Base-by-base conservation (phyloP, 2,329 filamentous ascomycete species). In the Aspergillus intermedius region DNA sequence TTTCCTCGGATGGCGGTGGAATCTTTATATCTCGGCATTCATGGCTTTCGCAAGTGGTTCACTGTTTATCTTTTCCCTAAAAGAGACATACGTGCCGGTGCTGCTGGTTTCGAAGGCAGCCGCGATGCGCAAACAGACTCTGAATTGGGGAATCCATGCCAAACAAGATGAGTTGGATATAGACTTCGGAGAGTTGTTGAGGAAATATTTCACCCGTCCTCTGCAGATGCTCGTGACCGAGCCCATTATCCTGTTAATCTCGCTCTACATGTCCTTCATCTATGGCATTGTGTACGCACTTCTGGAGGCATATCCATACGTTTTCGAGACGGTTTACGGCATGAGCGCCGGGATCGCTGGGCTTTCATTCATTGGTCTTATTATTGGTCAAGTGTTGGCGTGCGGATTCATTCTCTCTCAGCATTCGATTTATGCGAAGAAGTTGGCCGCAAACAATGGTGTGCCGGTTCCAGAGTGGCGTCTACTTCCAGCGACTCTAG, bases 121-220 rank as follows among this genome's bases (percentile, higher is more conserved):
- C 1, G 67, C 74, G 35, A 59, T 81, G 1, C 69, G 78, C 19
- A 67, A 74, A 9, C 54, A 72, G 15, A 80, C 77, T 0, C 67
- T 69, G 46, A 80, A 80, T 48, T 78, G 75, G 76, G 77, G 74
- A 1, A 78, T 81, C 41, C 77, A 80, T 55, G 76, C 77, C 3
- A 76, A 72, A 50, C 66, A 68, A 41, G 75, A 77, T 52, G 71
- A 75, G 58, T 68, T 77, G 32, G 74, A 77, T 51, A 60, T 77
- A 22, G 69, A 74, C 45, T 65, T 76, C 37, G 59, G 60, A 5
- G 68, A 74, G 48, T 52, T 77, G 15, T 52, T 74, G 6, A 60
- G 70, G 2, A 73, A 74, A 50, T 75, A 77, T 50, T 67, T 77
- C 40, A 69, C 65, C 41, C 64, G 74, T 5, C 67, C 67, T 3